Percentiles rank a stretch among this genome's conserved stretches.
phyloP scores from a whole-genome alignment of 2,329 filamentous ascomycete genomes.

The Cyclaneusma minus region DNA sequence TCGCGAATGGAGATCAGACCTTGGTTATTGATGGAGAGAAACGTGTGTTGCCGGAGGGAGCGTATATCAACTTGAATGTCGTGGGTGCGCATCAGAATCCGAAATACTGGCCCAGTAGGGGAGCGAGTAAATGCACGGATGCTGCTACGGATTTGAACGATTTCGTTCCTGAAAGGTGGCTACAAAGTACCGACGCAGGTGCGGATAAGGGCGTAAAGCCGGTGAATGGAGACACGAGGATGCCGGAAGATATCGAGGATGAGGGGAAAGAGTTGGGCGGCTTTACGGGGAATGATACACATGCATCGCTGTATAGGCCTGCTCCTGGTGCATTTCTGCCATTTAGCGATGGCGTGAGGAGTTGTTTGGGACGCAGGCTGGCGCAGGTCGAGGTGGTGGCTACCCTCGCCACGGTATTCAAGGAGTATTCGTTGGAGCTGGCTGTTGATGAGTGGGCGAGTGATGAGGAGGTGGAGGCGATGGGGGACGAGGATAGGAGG shows the following conservation, averaged over 20 bases:
- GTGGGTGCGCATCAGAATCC: constrained; percentile 51
- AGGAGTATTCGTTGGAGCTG: constrained; percentile 48
- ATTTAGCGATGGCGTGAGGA: constrained; percentile 41
- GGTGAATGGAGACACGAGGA: constrained; percentile 3
- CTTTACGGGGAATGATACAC: constrained; percentile 43
- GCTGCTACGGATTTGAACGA: constrained; percentile 43
- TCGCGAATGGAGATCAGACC: constrained; percentile 33
- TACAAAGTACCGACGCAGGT: constrained; percentile 22
- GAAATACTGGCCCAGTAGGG: constrained; percentile 44
- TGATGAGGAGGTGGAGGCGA: constrained; percentile 35
- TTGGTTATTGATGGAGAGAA: constrained; percentile 42
- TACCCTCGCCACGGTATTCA: constrained; percentile 36
- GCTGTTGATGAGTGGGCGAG: constrained; percentile 44
- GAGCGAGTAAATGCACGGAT: constrained; percentile 23
- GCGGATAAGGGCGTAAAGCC: constrained; percentile 11
- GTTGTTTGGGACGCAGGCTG: constrained; percentile 40
- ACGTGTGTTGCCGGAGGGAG: constrained; percentile 39
- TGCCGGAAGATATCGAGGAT: constrained; percentile 14
- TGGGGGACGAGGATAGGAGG: constrained; percentile 29
- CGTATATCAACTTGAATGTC: constrained; percentile 38
- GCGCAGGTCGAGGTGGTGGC: constrained; percentile 44
- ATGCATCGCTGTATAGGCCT: constrained; percentile 44
- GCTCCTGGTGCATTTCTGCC: constrained; percentile 41
- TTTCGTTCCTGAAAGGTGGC: constrained; percentile 62
- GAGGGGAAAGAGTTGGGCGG: constrained; percentile 39